These are phyloP conservation scores for Dothidotthia symphoricarpi DNA, from an alignment of 2,329 filamentous ascomycete species.

Conservation along the genomic window DNA sequence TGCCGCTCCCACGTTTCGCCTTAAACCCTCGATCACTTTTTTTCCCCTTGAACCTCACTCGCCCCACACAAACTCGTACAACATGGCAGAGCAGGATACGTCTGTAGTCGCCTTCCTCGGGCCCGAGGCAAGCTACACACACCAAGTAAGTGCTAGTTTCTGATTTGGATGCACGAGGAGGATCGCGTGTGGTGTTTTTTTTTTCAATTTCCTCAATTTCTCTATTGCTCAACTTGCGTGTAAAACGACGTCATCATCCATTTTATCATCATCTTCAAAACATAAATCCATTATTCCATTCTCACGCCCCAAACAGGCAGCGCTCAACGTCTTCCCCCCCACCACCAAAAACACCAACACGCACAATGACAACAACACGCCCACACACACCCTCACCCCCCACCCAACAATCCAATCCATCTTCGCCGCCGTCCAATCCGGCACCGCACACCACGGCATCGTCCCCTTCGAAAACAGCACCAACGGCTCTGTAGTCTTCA, in stretches of 20 bases:
- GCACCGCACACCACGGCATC: conserved; percentile 67
- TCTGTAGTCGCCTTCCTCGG: conserved; percentile 58
- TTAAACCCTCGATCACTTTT: not conserved
- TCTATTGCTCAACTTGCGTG: too few species aligned
- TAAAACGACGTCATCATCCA: too few species aligned
- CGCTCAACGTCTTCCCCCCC: conserved; percentile 52
- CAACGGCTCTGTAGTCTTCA: conserved; percentile 88
- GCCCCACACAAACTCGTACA: conserved; percentile 1
- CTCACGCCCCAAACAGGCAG: conserved; percentile 46
- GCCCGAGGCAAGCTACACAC: conserved; percentile 65
- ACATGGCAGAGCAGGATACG: conserved; percentile 17
- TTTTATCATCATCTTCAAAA: too few species aligned
- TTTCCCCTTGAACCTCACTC: not conserved
- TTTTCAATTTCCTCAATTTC: too few species aligned
- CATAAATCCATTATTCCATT: not conserved
- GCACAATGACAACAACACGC: too few species aligned
- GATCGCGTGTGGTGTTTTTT: too few species aligned
- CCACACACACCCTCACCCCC: conserved; percentile 43
- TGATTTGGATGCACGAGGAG: too few species aligned
- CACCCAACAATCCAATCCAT: conserved; percentile 61
- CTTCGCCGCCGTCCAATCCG: conserved; percentile 72
- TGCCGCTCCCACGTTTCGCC: conserved; percentile 9
- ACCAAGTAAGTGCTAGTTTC: conserved; percentile 55
- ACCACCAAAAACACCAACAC: too few species aligned
- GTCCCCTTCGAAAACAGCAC: conserved; percentile 96